These are phyloP conservation scores for Quercus engelmannii DNA, from an alignment of 306 rosid species.

Conservation along the genomic window DNA sequence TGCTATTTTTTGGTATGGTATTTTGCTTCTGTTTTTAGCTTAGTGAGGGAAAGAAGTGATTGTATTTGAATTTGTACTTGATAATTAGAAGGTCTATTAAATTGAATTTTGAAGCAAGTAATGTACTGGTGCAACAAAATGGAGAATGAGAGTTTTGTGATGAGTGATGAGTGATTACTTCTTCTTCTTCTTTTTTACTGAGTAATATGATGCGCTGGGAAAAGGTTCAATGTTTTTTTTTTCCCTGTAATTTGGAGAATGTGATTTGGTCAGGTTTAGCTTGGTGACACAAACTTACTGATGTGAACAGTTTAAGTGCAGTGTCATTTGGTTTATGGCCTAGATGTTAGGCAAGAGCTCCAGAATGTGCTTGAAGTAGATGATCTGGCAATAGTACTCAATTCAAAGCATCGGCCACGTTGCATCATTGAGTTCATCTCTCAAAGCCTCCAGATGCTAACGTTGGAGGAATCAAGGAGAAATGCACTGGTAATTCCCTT, in stretches of 20 bases:
- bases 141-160: too few species aligned
- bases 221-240: background rate
- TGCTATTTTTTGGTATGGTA: background rate
- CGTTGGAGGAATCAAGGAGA: constrained; percentile 75
- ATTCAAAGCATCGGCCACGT: constrained; percentile 69
- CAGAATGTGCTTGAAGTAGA: constrained; percentile 62
- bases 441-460: constrained; percentile 56
- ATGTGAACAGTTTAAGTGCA: constrained; percentile 44
- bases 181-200: too few species aligned
- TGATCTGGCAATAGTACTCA: constrained; percentile 55
- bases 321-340: constrained; percentile 70
- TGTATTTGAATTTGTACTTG: background rate
- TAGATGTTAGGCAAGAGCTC: constrained; percentile 63
- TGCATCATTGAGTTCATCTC: constrained; percentile 80
- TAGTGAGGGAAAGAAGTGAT: background rate
- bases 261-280: background rate
- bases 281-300: constrained; percentile 19
- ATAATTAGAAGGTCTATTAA: background rate
- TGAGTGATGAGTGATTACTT: too few species aligned
- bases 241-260: background rate
- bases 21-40: background rate
- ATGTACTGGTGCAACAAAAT: background rate
- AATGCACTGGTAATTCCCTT: constrained; percentile 49
- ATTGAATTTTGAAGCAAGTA: too few species aligned
- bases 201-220: background rate